Base-by-base conservation (phyloP, 768 basidiomycete species). In the Pulveroboletus sp. region DNA sequence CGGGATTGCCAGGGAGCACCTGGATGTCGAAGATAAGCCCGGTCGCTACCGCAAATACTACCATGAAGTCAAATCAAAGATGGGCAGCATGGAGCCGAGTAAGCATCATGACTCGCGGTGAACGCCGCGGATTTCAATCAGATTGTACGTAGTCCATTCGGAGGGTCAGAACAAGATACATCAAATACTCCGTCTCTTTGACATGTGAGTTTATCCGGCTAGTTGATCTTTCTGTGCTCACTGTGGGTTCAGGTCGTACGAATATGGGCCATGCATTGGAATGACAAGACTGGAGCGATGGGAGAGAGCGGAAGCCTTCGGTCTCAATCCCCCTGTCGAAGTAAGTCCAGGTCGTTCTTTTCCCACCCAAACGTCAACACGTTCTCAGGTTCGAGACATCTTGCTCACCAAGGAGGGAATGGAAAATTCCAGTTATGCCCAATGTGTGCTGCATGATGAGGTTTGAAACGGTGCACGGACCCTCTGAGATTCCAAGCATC, bases 211-310 rank as follows among this genome's bases (percentile, higher is more conserved):
- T 18, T 37, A 36, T 24, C 26, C 6, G 37, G 17, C n/a, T 6
- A 42, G 31, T 26, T 24, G 3, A 26, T 35, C n/a, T 10, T 6
- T 36, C 27, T 21, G 41, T 49, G 27, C 41, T 36, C 35, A 62
- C 49, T 11, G 10, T 46, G n/a, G 18, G 12, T 24, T 8, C 42
- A 89, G 87, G 63, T 79, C 83, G 2, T 86, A 85, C 49, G 81
- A 89, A 56, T 93, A 83, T 61, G 91, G 90, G 0, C 90, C 89
- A 3, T 89, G 85, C 56, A 71, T 85, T 18, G 87, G 89, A 0
- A 76, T 90, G 47, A 79, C 82, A n/a, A 81, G 93, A 27, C 69
- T 95, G 12, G 82, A 93, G 54, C 76, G 94, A 35, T 97, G 93
- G 91, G 80, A 93, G 61, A 76, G 93, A 43, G 94, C 94, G 0